phyloP scores from a whole-genome alignment of 148 eudicot species.

The Diospyros lotus region DNA sequence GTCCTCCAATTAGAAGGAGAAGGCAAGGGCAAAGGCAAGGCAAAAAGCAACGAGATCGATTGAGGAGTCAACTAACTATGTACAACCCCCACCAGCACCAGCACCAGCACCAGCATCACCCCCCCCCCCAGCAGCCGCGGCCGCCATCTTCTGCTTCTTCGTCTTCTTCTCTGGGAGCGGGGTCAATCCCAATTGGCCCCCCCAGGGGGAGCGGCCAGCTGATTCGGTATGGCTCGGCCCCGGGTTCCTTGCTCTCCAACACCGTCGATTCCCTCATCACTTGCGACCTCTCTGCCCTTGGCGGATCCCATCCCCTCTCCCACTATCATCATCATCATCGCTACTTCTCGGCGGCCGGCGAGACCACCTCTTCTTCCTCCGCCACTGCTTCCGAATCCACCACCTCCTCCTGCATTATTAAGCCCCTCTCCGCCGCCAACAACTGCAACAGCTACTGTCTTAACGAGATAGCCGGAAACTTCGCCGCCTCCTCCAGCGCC shows the following conservation, averaged over 20 bases:
- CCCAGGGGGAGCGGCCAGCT: conserved; percentile 16
- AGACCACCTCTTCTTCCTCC: conserved; percentile 7
- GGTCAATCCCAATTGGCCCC: conserved; percentile 13
- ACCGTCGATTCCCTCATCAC: conserved; percentile 40
- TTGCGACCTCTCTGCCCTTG: conserved; percentile 8
- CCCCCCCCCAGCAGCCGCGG: too few relatives aligned
- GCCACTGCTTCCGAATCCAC: background rate
- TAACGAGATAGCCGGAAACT: background rate
- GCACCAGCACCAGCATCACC: too few relatives aligned
- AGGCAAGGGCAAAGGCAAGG: too few relatives aligned
- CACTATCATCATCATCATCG: conserved; percentile 1
- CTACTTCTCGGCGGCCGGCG: conserved; percentile 14
- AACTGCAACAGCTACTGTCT: conserved; percentile 12
- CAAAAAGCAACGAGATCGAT: too few relatives aligned
- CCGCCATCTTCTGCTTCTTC: conserved; percentile 20
- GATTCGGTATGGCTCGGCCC: conserved; percentile 57
- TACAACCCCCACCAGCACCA: too few relatives aligned
- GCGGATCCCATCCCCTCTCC: background rate
- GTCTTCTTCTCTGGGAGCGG: conserved; percentile 20
- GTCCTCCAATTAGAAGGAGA: too few relatives aligned
- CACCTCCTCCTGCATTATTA: background rate
- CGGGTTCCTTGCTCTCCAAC: conserved; percentile 36
- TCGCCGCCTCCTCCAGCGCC: background rate
- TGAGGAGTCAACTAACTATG: too few relatives aligned
- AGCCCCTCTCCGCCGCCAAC: background rate